phyloP scores from a whole-genome alignment of 208 protist species.

The Acanthamoeba lenticulata region DNA sequence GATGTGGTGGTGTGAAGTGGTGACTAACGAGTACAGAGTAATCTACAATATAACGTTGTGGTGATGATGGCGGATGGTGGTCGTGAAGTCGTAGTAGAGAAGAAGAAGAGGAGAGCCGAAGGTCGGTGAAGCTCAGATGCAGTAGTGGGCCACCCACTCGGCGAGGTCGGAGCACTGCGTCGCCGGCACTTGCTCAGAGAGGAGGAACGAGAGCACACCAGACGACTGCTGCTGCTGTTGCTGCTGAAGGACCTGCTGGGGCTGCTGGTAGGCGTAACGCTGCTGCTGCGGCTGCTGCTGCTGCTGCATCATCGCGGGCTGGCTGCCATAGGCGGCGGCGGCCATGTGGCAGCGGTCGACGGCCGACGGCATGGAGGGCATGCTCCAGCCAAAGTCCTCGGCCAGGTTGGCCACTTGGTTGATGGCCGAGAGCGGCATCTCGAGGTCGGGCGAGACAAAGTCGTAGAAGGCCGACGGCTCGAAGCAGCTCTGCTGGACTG shows the following conservation, averaged over 20 bases:
- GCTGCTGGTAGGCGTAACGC: not conserved
- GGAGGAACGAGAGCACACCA: not conserved
- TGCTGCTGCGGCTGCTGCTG: slow-evolving; percentile 2
- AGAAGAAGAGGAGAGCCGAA: not conserved
- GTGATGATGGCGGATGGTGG: too few relatives aligned
- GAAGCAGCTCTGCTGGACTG: not conserved
- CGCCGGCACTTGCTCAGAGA: not conserved
- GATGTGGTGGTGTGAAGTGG: too few relatives aligned
- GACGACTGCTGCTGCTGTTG: not conserved
- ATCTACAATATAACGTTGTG: slow-evolving; percentile 62
- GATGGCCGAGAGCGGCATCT: slow-evolving; percentile 55
- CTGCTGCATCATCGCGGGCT: not conserved
- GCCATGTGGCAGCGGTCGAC: not conserved
- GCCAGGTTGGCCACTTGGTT: slow-evolving; percentile 50
- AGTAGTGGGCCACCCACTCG: slow-evolving; percentile 39
- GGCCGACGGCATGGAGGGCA: slow-evolving; percentile 28
- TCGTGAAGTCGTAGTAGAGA: not conserved
- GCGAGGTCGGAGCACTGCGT: slow-evolving; percentile 32
- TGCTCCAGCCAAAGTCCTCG: slow-evolving; percentile 38
- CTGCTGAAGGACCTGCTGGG: not conserved
- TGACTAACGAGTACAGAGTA: slow-evolving; percentile 49
- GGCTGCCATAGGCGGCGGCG: not conserved
- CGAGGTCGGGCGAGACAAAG: slow-evolving; percentile 48
- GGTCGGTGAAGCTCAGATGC: not conserved
- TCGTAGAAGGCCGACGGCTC: slow-evolving; percentile 20